phyloP scores from a whole-genome alignment of 257 asterid species.

The Nicotiana paniculata region DNA sequence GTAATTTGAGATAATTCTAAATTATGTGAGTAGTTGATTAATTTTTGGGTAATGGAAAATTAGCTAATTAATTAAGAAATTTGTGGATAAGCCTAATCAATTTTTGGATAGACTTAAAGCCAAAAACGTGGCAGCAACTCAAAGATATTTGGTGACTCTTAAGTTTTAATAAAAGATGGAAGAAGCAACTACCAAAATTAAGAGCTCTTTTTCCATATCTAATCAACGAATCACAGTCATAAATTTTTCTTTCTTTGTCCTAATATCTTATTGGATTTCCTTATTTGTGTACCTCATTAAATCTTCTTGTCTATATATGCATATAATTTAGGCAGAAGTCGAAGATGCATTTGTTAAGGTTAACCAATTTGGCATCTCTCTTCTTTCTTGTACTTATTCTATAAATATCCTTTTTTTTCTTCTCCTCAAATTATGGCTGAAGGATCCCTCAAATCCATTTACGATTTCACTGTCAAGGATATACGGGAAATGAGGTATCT shows the following conservation, averaged over 20 bases:
- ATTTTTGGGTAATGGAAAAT: too few species aligned
- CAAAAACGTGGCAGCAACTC: too few species aligned
- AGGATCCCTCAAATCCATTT: slow-evolving; percentile 30
- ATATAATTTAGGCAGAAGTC: background rate
- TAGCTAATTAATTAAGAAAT: too few species aligned
- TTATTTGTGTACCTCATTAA: background rate
- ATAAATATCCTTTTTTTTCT: slow-evolving; percentile 14
- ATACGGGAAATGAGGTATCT: slow-evolving; percentile 62
- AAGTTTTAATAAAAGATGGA: too few species aligned
- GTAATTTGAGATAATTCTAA: too few species aligned
- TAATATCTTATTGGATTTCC: background rate
- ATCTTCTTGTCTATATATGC: background rate
- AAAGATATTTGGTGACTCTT: too few species aligned
- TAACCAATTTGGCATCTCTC: slow-evolving; percentile 38
- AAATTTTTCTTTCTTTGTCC: background rate
- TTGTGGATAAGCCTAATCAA: too few species aligned
- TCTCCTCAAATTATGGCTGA: slow-evolving; percentile 19
- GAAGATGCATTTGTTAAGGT: slow-evolving; percentile 28
- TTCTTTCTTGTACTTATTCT: slow-evolving; percentile 37
- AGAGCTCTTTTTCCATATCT: too few species aligned
- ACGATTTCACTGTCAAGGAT: slow-evolving; percentile 71
- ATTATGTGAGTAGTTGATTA: too few species aligned
- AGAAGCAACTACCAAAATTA: too few species aligned
- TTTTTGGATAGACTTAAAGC: too few species aligned
- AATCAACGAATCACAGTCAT: background rate